Evolutionary conservation across 2,329 filamentous ascomycete genomes (phyloP).

Genomic region (Paramyrothecium roridum): DNA sequence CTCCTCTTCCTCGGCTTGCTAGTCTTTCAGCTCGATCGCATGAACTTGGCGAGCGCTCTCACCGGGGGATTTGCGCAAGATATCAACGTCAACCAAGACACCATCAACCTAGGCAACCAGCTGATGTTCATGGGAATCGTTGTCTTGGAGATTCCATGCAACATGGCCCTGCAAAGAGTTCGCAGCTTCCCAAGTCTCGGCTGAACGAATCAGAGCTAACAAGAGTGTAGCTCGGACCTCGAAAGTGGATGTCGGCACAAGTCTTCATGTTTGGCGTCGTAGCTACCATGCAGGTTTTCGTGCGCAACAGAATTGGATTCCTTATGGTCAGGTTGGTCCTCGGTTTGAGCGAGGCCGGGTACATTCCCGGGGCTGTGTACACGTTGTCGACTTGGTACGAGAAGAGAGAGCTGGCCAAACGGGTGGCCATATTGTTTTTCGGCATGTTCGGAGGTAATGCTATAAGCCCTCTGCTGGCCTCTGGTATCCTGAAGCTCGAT

Average conservation of each 20-base stretch:
- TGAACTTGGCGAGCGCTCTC: constrained; percentile 48
- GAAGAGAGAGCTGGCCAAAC: constrained; percentile 38
- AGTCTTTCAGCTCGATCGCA: constrained; percentile 50
- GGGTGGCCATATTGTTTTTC: constrained; percentile 49
- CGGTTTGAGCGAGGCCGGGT: constrained; percentile 47
- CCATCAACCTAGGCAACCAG: constrained; percentile 50
- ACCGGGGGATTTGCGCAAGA: constrained; percentile 43
- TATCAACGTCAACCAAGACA: constrained; percentile 39
- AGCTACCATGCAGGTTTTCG: constrained; percentile 39
- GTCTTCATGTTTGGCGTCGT: constrained; percentile 46
- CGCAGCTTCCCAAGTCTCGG: not conserved
- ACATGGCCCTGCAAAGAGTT: constrained; percentile 36
- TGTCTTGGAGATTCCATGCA: constrained; percentile 48
- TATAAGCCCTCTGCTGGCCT: constrained; percentile 44
- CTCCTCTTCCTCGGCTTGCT: constrained; percentile 46
- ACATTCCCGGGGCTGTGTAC: constrained; percentile 48
- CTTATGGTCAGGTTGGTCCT: constrained; percentile 40
- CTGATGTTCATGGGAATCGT: constrained; percentile 50
- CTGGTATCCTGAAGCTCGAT: constrained; percentile 43
- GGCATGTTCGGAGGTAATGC: constrained; percentile 51
- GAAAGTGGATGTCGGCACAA: constrained; percentile 46
- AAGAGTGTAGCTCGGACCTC: constrained; percentile 35
- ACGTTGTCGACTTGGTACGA: constrained; percentile 51
- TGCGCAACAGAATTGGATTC: constrained; percentile 39
- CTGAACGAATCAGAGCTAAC: not conserved